These are phyloP conservation scores for Lactifluus rugatus DNA, from an alignment of 768 basidiomycete genomes.

Conservation along the genomic window DNA sequence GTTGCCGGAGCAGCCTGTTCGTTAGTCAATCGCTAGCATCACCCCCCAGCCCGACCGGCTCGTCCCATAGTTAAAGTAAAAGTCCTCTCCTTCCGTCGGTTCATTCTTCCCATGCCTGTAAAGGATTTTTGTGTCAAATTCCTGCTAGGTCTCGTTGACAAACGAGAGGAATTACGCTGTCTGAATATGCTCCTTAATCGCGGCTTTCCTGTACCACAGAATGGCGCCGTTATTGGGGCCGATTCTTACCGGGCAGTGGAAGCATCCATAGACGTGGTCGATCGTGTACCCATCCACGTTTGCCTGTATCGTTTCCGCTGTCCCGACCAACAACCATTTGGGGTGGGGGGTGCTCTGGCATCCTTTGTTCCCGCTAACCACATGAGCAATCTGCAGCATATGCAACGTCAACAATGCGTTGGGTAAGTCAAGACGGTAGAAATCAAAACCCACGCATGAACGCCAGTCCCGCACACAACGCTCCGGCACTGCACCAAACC, in stretches of 20 bases:
- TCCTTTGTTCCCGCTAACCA: not conserved
- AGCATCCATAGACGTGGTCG: not conserved
- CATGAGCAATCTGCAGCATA: not conserved
- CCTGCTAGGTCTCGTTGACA: not conserved
- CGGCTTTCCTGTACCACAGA: not conserved
- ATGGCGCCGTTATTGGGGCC: not conserved
- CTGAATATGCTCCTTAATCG: not conserved
- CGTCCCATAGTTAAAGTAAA: not conserved
- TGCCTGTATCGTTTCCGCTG: not conserved
- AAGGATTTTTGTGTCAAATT: not conserved
- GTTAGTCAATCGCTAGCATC: not conserved
- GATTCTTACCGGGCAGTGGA: not conserved
- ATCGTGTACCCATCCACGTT: not conserved
- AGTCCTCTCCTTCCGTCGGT: conserved; percentile 1
- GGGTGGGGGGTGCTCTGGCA: not conserved
- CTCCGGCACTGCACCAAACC: too few species aligned
- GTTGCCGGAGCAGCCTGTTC: not conserved
- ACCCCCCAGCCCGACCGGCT: not conserved
- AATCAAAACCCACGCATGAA: conserved; percentile 7
- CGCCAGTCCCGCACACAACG: conserved; percentile 8
- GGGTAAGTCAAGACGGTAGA: not conserved
- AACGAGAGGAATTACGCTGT: not conserved
- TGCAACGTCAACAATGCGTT: not conserved
- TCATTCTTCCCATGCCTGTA: not conserved
- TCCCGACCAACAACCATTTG: not conserved